Conservation (phyloP, 441 rosid species). For the Macaranga tanarius region DNA sequence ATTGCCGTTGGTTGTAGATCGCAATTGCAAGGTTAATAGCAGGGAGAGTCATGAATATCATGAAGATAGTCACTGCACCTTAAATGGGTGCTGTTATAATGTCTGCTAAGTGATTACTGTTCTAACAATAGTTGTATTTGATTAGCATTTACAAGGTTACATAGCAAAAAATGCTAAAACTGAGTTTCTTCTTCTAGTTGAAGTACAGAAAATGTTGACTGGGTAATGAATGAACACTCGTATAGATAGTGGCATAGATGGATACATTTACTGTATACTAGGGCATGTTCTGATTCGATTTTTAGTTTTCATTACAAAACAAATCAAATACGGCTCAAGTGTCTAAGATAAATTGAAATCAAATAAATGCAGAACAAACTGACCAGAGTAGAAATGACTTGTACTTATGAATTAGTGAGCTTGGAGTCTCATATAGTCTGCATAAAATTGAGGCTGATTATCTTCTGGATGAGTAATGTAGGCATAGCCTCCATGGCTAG, state of each 20-base stretch:
- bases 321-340: background rate
- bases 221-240: no score
- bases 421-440: slow-evolving; percentile 35
- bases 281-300: background rate
- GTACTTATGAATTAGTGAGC: slow-evolving; percentile 25
- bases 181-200: background rate
- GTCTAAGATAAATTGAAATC: background rate
- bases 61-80: background rate
- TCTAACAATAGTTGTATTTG: background rate
- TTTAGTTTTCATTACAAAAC: background rate
- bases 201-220: no score
- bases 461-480: slow-evolving; percentile 41
- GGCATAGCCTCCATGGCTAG: slow-evolving; percentile 63
- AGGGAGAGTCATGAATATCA: background rate
- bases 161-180: background rate
- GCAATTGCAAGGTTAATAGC: background rate
- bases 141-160: background rate
- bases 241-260: no score
- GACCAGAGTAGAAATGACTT: background rate
- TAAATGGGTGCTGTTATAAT: background rate
- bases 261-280: background rate
- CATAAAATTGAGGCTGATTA: slow-evolving; percentile 31
- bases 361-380: no score
- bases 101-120: background rate
- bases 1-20: background rate